phyloP scores from a whole-genome alignment of 768 basidiomycete genomes.

The Dictyophora rubrovolvata region DNA sequence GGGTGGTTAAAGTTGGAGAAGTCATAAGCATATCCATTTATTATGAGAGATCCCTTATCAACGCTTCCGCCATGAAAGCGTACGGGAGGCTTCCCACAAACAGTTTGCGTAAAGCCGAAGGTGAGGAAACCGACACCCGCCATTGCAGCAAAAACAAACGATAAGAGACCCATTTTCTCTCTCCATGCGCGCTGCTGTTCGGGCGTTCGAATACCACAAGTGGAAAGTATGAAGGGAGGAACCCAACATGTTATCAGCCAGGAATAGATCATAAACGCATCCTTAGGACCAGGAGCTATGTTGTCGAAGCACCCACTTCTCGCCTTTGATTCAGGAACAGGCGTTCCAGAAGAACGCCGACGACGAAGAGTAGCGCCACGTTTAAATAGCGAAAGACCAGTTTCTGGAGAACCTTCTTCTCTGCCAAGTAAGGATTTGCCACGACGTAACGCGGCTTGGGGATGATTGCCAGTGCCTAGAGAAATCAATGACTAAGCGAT shows the following conservation, averaged over 20 bases:
- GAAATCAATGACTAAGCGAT: conserved; percentile 12
- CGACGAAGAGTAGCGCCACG: conserved; percentile 72
- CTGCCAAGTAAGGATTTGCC: conserved; percentile 85
- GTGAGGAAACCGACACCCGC: conserved; percentile 94
- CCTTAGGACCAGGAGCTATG: conserved; percentile 78
- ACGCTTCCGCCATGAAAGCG: conserved; percentile 66
- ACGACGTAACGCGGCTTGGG: conserved; percentile 53
- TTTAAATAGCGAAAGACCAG: conserved; percentile 87
- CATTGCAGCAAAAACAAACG: conserved; percentile 76
- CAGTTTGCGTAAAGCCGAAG: conserved; percentile 92
- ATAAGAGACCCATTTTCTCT: conserved; percentile 92
- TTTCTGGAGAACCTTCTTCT: conserved; percentile 86
- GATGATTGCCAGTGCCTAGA: conserved; percentile 71
- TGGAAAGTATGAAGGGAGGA: conserved; percentile 64
- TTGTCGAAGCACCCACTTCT: conserved; percentile 53
- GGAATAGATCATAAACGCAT: conserved; percentile 94
- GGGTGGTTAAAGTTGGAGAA: conserved; percentile 84
- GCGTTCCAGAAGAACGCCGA: conserved; percentile 41
- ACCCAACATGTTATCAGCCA: conserved; percentile 73
- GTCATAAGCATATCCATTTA: conserved; percentile 92
- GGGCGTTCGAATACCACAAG: conserved; percentile 83
- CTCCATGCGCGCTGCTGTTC: conserved; percentile 97
- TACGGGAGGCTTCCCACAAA: conserved; percentile 81
- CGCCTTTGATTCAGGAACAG: conserved; percentile 29
- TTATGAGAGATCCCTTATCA: conserved; percentile 60